A percentile compares a stretch with the other conserved stretches of the same genome.
These are phyloP conservation scores for Piromyces sp. DNA, from an alignment of 192 early-diverging fungal species.

Conservation along the genomic window DNA sequence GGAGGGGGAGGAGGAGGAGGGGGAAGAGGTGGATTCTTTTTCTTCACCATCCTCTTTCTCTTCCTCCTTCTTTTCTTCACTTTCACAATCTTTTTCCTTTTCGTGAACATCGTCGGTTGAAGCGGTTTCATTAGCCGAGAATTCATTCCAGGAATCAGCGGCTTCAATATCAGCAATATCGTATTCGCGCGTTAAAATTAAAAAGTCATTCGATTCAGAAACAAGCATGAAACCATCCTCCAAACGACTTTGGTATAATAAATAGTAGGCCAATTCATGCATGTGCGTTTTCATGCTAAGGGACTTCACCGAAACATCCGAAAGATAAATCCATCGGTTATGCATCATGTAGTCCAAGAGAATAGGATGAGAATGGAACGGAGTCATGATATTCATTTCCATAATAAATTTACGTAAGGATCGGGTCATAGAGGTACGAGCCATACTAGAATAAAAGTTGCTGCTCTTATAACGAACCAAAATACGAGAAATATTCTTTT, in stretches of 20 bases:
- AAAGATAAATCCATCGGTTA: neutral
- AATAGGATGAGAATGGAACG: neutral
- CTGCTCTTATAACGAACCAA: neutral
- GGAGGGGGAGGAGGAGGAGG: no score
- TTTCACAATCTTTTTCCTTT: no score
- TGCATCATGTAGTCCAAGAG: neutral
- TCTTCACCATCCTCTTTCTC: neutral
- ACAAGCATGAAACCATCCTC: neutral
- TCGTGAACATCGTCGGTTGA: no score
- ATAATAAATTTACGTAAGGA: neutral
- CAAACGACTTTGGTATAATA: neutral
- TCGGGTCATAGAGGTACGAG: neutral
- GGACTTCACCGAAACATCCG: neutral
- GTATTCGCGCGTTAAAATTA: neutral
- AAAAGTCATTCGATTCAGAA: neutral
- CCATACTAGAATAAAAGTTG: neutral
- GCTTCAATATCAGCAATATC: neutral
- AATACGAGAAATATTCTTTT: neutral
- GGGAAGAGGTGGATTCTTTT: neutral
- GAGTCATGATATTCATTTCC: neutral
- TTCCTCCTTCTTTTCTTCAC: neutral
- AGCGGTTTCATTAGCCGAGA: no score
- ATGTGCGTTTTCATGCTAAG: neutral
- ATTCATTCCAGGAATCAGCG: no score
- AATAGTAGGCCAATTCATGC: neutral